phyloP scores from a whole-genome alignment of 768 basidiomycete species.

The Xanthoconium stramineum region DNA sequence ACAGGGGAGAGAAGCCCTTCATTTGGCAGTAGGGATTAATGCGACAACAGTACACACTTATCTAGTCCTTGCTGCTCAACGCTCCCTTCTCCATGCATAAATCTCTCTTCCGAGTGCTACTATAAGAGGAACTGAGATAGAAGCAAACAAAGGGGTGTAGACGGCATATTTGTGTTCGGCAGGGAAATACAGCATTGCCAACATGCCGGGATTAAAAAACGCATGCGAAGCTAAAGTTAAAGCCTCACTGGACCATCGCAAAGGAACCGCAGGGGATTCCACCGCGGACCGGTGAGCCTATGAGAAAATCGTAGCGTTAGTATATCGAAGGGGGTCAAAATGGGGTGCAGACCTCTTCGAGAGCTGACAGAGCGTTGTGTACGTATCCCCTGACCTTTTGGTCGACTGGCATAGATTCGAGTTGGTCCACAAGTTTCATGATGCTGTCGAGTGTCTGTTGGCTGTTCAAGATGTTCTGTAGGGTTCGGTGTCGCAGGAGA shows the following conservation, averaged over 20 bases:
- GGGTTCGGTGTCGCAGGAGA: slow-evolving; percentile 63
- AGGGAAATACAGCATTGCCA: slow-evolving; percentile 94
- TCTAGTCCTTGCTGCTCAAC: slow-evolving; percentile 9
- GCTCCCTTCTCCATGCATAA: slow-evolving; percentile 50
- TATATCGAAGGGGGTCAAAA: neutral
- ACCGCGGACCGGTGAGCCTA: slow-evolving; percentile 23
- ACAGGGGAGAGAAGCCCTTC: slow-evolving; percentile 11
- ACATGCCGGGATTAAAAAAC: slow-evolving; percentile 96
- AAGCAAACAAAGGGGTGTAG: slow-evolving; percentile 93
- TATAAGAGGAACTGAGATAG: slow-evolving; percentile 78
- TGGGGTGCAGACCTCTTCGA: slow-evolving; percentile 59
- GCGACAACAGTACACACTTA: slow-evolving; percentile 7
- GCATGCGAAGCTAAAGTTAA: slow-evolving; percentile 72
- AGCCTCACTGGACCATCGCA: slow-evolving; percentile 61
- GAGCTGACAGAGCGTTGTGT: slow-evolving; percentile 60
- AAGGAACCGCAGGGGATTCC: slow-evolving; percentile 33
- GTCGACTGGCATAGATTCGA: slow-evolving; percentile 90
- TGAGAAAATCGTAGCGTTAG: slow-evolving; percentile 11
- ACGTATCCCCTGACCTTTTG: slow-evolving; percentile 73
- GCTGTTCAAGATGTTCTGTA: slow-evolving; percentile 65
- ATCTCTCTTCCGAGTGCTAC: slow-evolving; percentile 73
- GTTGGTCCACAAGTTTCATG: slow-evolving; percentile 77
- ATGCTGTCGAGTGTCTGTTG: slow-evolving; percentile 81
- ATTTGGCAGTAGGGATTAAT: neutral
- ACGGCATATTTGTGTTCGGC: slow-evolving; percentile 98